Conservation (phyloP, 2,329 filamentous ascomycete genomes). For the Metarhizium album region DNA sequence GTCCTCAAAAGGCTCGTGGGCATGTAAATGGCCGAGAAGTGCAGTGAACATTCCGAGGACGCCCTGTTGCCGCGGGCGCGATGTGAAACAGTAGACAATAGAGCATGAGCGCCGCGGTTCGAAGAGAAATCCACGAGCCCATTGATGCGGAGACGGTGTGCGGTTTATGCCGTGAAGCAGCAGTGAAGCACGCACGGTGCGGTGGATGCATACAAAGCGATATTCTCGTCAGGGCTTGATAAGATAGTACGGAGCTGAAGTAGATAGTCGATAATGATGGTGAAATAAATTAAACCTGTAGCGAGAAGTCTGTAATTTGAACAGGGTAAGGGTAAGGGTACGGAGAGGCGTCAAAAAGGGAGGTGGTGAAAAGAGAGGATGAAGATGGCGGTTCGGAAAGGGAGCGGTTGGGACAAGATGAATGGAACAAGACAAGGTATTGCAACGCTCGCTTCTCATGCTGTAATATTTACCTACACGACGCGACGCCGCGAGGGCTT, state of each 20-base stretch:
- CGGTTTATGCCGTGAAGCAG: background rate
- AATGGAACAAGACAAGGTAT: background rate
- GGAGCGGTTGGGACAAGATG: background rate
- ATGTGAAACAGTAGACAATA: background rate
- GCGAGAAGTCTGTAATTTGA: background rate
- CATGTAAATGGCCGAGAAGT: slow-evolving; percentile 14
- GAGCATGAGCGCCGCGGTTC: background rate
- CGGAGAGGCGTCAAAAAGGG: slow-evolving; percentile 1
- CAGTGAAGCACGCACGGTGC: background rate
- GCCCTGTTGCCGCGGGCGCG: background rate
- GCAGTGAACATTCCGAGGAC: slow-evolving; percentile 8
- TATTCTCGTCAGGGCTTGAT: background rate
- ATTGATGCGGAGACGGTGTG: background rate
- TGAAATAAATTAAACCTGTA: background rate
- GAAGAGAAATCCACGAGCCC: background rate
- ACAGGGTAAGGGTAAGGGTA: background rate
- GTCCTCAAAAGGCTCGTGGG: slow-evolving; percentile 10
- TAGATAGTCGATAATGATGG: background rate
- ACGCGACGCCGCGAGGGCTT: background rate
- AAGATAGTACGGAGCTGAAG: background rate
- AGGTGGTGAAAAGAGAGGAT: background rate
- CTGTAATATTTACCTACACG: background rate
- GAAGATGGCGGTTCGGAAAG: background rate
- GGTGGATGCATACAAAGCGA: background rate
- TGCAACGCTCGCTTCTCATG: background rate